A percentile compares a stretch with the other conserved stretches of the same genome.
Conservation (phyloP, 2,329 filamentous ascomycete genomes). For the Rhinocladiella mackenziei region DNA sequence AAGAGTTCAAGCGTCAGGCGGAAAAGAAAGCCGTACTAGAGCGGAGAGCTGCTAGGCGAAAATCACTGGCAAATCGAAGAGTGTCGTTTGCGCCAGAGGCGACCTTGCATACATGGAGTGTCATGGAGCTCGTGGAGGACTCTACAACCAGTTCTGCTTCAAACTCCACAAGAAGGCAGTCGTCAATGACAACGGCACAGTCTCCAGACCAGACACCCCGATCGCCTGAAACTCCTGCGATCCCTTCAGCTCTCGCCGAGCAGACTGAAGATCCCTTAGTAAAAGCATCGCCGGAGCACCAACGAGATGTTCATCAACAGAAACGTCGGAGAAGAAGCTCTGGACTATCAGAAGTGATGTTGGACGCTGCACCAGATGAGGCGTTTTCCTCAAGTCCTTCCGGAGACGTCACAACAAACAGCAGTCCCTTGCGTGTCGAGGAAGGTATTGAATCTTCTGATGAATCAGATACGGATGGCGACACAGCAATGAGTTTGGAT, state of each 20-base stretch:
- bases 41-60: conserved; percentile 80
- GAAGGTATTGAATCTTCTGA: conserved; percentile 49
- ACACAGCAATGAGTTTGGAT: conserved; percentile 79
- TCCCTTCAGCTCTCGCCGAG: conserved; percentile 60
- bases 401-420: conserved; percentile 37
- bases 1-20: conserved; percentile 56
- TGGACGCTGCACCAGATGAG: conserved; percentile 47
- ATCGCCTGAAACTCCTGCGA: conserved; percentile 40
- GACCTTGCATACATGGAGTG: conserved; percentile 94
- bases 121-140: conserved; percentile 83
- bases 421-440: conserved; percentile 43
- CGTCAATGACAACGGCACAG: conserved; percentile 49
- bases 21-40: conserved; percentile 61
- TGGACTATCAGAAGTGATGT: conserved; percentile 46
- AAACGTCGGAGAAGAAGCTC: conserved; percentile 60
- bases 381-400: conserved; percentile 69
- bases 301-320: conserved; percentile 57
- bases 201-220: conserved; percentile 16
- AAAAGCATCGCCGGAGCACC: conserved; percentile 59
- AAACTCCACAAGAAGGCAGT: conserved; percentile 70
- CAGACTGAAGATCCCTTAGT: conserved; percentile 56
- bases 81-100: conserved; percentile 97
- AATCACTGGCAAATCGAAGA: conserved; percentile 85
- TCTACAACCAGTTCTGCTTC: conserved; percentile 72
- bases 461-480: conserved; percentile 60